A percentile compares a stretch with the other conserved stretches of the same genome.
These are phyloP conservation scores for Colletotrichum noveboracense DNA, from an alignment of 2,329 filamentous ascomycete genomes.

Conservation along the genomic window DNA sequence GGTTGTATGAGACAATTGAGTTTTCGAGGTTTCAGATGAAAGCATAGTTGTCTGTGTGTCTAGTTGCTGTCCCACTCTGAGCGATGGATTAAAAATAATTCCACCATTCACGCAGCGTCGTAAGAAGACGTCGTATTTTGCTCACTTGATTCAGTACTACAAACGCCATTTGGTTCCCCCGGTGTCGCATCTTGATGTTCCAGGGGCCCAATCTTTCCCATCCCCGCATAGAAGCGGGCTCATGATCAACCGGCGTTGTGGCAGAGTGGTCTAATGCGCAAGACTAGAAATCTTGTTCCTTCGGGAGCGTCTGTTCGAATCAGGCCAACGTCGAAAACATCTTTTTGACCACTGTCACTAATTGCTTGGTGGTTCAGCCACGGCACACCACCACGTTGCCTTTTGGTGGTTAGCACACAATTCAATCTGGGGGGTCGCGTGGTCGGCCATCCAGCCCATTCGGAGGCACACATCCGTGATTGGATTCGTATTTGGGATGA, in stretches of 20 bases:
- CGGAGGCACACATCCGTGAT: background rate
- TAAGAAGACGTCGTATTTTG: background rate
- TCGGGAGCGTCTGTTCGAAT: slow-evolving; percentile 22
- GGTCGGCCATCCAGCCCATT: background rate
- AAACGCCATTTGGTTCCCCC: background rate
- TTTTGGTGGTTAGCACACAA: background rate
- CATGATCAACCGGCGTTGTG: slow-evolving; percentile 6
- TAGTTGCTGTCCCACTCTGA: background rate
- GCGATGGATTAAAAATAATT: background rate
- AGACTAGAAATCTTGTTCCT: slow-evolving; percentile 23
- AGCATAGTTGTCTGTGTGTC: background rate
- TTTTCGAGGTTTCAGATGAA: background rate
- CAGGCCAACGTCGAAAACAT: slow-evolving; percentile 11
- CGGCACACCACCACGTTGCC: background rate
- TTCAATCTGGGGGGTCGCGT: background rate
- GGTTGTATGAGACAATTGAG: background rate
- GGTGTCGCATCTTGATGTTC: background rate
- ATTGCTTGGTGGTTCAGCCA: background rate
- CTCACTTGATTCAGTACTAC: background rate
- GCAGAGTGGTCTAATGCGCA: slow-evolving; percentile 23
- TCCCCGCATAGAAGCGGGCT: background rate
- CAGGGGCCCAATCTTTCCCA: fast-evolving
- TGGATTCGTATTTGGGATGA: background rate
- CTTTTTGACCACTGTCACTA: background rate
- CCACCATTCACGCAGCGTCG: background rate